These are phyloP conservation scores for Solanum hybrid DNA, from an alignment of 305 asterid species.

Conservation along the genomic window DNA sequence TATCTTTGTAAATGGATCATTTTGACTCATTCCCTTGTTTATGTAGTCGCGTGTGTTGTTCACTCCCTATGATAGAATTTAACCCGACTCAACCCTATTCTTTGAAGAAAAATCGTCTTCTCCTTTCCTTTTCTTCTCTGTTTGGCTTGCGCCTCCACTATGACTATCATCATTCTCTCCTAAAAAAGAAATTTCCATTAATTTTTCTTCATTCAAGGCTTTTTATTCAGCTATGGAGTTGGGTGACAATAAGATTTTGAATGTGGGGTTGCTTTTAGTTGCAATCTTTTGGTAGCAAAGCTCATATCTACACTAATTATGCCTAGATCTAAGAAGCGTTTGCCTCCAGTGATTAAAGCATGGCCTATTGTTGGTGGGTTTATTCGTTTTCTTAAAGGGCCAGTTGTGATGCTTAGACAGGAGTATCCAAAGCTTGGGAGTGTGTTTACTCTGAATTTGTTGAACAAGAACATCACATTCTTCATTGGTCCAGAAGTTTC, in stretches of 20 bases:
- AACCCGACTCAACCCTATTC: no score
- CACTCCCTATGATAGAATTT: no score
- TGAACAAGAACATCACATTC: conserved; percentile 77
- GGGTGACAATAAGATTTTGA: conserved; percentile 13
- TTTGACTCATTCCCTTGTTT: no score
- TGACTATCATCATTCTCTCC: not conserved
- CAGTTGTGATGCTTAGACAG: conserved; percentile 74
- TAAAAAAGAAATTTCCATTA: not conserved
- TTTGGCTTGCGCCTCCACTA: not conserved
- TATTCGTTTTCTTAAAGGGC: conserved; percentile 68
- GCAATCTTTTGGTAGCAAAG: conserved; percentile 71
- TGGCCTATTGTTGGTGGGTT: conserved; percentile 75
- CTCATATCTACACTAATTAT: conserved; percentile 49
- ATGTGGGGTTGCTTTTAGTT: conserved; percentile 32
- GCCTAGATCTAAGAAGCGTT: conserved; percentile 63
- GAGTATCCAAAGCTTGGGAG: conserved; percentile 91
- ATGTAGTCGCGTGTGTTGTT: no score
- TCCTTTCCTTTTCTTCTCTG: no score
- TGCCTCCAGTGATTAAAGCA: conserved; percentile 58
- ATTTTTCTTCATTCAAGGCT: not conserved
- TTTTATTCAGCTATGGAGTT: conserved; percentile 8
- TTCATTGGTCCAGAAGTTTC: conserved; percentile 94
- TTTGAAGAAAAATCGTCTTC: no score
- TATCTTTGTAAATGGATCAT: no score
- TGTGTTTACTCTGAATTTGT: conserved; percentile 71